phyloP scores from a whole-genome alignment of 129 eudicot genomes.

The Daucus carota region DH1_v3.0 NC_030385.2:4552501-4553000 shows the following conservation, averaged over 20 bases:
- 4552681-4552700: not conserved
- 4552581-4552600: too few species aligned
- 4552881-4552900: conserved; percentile 82
- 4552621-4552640: too few species aligned
- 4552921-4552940: conserved; percentile 96
- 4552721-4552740: not conserved
- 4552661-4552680: not conserved
- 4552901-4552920: conserved; percentile 73
- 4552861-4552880: conserved; percentile 34
- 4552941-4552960: conserved; percentile 80
- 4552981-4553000: conserved; percentile 54
- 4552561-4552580: not conserved
- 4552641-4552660: not conserved
- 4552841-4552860: conserved; percentile 14
- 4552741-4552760: not conserved
- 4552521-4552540: not conserved
- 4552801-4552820: conserved; percentile 17
- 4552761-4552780: not conserved
- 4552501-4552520: not conserved
- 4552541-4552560: not conserved
- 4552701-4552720: not conserved
- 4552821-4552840: conserved; percentile 23
- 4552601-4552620: not conserved
- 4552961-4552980: conserved; percentile 87
- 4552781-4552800: not conserved